Evolutionary conservation across 345 rosid species (phyloP).

Genomic region (Lumnitzera racemosa): DNA sequence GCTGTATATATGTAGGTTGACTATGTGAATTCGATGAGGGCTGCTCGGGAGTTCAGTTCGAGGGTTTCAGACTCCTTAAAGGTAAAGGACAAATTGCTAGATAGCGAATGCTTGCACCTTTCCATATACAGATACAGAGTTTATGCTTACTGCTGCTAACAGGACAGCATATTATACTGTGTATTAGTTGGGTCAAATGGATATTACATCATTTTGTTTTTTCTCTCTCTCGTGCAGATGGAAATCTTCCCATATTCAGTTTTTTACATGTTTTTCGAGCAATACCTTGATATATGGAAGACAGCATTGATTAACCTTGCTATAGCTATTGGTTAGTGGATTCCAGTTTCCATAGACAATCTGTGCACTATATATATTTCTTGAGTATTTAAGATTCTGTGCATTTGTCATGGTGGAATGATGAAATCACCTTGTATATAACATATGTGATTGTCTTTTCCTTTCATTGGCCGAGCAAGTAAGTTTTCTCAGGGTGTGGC

Average conservation of each 20-base stretch:
- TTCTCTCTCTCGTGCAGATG: conserved; percentile 47
- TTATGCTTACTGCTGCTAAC: too few species aligned
- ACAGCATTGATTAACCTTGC: conserved; percentile 90
- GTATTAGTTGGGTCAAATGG: too few species aligned
- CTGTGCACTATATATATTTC: background rate
- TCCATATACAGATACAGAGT: too few species aligned
- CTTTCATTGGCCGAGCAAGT: too few species aligned
- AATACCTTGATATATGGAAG: conserved; percentile 96
- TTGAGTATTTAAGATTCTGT: background rate
- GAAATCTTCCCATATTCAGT: conserved; percentile 97
- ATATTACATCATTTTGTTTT: background rate
- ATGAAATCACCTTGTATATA: too few species aligned
- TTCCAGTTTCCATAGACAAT: conserved; percentile 2
- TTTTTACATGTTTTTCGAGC: conserved; percentile 97
- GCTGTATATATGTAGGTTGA: conserved; percentile 40
- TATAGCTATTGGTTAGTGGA: conserved; percentile 79
- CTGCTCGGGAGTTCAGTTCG: conserved; percentile 79
- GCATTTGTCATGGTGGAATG: too few species aligned
- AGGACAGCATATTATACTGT: too few species aligned
- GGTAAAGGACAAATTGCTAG: conserved; percentile 25
- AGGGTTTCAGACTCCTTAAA: conserved; percentile 70
- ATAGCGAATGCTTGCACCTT: background rate
- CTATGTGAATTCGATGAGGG: conserved; percentile 85
- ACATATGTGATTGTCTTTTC: too few species aligned
- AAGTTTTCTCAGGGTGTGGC: too few species aligned